phyloP scores from a whole-genome alignment of 805 yeast genomes.

The Candida alai region DNA sequence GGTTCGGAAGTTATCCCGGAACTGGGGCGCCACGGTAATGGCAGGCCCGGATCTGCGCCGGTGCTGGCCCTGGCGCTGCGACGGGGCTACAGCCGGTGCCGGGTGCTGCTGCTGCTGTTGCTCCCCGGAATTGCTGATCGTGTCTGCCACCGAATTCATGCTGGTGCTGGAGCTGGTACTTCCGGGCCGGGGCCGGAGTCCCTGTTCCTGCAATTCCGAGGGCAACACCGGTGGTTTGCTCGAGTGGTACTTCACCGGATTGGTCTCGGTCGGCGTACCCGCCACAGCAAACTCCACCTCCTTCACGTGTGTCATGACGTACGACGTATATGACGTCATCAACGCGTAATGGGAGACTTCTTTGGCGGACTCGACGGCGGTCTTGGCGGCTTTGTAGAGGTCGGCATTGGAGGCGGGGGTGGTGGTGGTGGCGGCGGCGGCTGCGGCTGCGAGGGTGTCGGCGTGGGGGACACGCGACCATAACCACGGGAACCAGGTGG shows the following conservation, averaged over 20 bases:
- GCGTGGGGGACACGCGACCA: no score
- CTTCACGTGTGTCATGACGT: constrained; percentile 5
- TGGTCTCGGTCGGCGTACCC: constrained; percentile 28
- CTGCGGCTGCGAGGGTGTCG: not conserved
- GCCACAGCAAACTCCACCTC: constrained; percentile 31
- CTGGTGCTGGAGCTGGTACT: constrained; percentile 4
- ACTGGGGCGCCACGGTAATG: constrained; percentile 14
- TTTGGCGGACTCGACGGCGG: constrained; percentile 28
- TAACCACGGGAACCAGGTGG: no score
- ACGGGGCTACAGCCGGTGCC: no score
- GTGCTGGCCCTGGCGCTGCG: constrained; percentile 1
- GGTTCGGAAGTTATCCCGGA: constrained; percentile 21
- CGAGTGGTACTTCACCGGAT: constrained; percentile 31
- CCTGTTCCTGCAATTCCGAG: constrained; percentile 31
- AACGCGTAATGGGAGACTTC: constrained; percentile 34
- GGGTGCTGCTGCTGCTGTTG: no score
- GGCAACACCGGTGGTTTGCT: constrained; percentile 31
- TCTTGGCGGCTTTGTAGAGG: constrained; percentile 27
- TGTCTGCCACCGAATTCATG: not conserved
- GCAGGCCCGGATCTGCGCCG: not conserved
- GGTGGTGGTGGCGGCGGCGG: constrained; percentile 2
- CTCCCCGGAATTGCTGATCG: no score
- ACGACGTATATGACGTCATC: constrained; percentile 12
- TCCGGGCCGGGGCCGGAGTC: constrained; percentile 11
- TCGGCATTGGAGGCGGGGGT: constrained; percentile 22